Conservation (phyloP, 306 rosid species). For the Rosa persica region DNA sequence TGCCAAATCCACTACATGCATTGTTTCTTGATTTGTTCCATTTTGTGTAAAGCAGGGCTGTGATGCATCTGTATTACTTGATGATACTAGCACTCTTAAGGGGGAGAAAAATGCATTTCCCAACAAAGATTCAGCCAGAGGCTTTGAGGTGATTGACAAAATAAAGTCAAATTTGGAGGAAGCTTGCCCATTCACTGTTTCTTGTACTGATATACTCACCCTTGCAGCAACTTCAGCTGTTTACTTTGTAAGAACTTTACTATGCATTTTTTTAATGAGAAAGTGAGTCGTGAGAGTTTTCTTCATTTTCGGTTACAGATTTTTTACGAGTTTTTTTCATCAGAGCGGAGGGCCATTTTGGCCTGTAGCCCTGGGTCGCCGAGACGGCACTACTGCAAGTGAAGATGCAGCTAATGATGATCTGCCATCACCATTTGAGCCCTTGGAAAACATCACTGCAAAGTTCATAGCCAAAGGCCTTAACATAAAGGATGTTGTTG, state of each 20-base stretch:
- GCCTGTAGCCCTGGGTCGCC: slow-evolving; percentile 69
- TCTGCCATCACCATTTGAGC: slow-evolving; percentile 80
- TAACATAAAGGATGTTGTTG: slow-evolving; percentile 65
- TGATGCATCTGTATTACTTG: slow-evolving; percentile 77
- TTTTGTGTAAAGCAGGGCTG: slow-evolving; percentile 56
- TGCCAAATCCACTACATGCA: background rate
- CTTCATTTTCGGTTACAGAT: background rate
- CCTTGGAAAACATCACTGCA: slow-evolving; percentile 55
- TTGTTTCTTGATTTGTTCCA: background rate
- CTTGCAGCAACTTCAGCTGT: slow-evolving; percentile 84
- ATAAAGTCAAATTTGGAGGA: slow-evolving; percentile 69
- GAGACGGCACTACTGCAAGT: slow-evolving; percentile 73
- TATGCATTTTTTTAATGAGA: background rate
- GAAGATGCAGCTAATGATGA: slow-evolving; percentile 50
- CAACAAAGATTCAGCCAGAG: slow-evolving; percentile 67
- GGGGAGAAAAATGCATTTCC: slow-evolving; percentile 81
- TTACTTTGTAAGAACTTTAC: slow-evolving; percentile 52
- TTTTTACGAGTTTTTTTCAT: background rate
- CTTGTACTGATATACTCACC: slow-evolving; percentile 80
- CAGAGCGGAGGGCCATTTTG: slow-evolving; percentile 78
- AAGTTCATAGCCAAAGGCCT: slow-evolving; percentile 74
- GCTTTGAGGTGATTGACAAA: slow-evolving; percentile 74
- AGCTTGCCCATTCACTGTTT: slow-evolving; percentile 80
- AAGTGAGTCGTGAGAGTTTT: background rate
- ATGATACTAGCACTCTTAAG: slow-evolving; percentile 60